Evolutionary conservation across 208 protist species (phyloP), one percentile per base, ranked within the genome.

Genomic region (Trypanosoma brucei): DNA sequence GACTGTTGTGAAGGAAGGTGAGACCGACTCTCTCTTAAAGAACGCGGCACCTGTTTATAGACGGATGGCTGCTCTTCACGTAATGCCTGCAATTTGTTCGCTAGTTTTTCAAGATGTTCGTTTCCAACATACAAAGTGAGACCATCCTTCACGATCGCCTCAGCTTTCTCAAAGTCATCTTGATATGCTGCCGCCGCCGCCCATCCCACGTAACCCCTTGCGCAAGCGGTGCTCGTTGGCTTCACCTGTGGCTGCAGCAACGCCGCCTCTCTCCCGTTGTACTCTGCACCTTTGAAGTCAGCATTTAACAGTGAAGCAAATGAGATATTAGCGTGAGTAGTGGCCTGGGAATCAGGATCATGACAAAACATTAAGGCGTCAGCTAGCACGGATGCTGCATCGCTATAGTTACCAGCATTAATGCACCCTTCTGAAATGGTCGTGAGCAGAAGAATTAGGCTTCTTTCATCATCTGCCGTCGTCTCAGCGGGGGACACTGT

Each of bases 141-240:
- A 33, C 81, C 88, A 65, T 91, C 84, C 1, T 81, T 40, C n/a
- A 83, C n/a, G 53, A 95, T 91, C 37, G 59, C 55, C 42, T 78
- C 59, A 0, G 86, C 82, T 6, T 72, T 69, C 14, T 83, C 71
- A 62, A 86, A 86, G 36, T 95, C 81, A 56, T 95, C 84, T 55
- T 95, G 86, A 52, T 83, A 91, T 6, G 86, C 90, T 39, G 88
- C 75, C 33, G 90, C 79, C 0, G 72, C 76, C 22, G 90, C 81
- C 87, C 90, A 95, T 55, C 83, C 46, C 0, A 60, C 58, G 60
- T 93, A 93, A 2, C 83, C 84, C 14, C 72, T 72, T 13, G 56
- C 44, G 34, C 64, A 68, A 38, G 38, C 49, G 48, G 22, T 56
- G 22, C 55, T 76, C 42, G 46, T 14, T 46, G 22, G 64, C 44